Evolutionary conservation across 352 stramenopile genomes (phyloP), one percentile per base, ranked within the genome.

Genomic region (Pythium rishiriense): DNA sequence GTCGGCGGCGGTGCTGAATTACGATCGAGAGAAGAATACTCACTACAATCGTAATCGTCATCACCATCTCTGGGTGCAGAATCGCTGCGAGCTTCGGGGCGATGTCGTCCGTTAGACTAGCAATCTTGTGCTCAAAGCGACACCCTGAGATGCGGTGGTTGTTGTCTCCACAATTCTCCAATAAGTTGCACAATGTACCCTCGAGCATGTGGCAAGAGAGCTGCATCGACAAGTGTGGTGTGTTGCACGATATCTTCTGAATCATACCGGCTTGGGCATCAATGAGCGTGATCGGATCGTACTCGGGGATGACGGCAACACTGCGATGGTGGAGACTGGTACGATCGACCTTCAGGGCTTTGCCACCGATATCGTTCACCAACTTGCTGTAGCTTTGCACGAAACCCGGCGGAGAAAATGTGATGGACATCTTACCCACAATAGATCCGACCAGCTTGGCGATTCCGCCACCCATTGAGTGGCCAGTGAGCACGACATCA

Each of bases 161-260:
- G 5, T 71, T 50, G 62, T 90, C 85, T 17, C 85, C 83, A 57
- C 85, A 92, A 59, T 96, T 82, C 49, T 93, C 79, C 0, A 96
- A 62, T 29, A 94, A 62, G 55, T 95, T 96, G 67, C 85, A 94
- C 29, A 96, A 61, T 22, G 86, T 93, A 50, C 86, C 83, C 79
- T 96, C 87, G n/a, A 96, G 85, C 87, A 97, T 96, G 73, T 97
- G 89, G 62, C 89, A 97, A 14, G 85, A 94, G 17, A 96, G 72
- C 53, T 96, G 89, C 80, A 96, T 93, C 45, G 89, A 95, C 33
- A 96, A 64, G 43, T 94, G 85, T 0, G 84, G 81, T 4, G 89
- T 93, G 62, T 91, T 81, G 57, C 89, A 97, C 63, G 89, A 93
- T 52, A 97, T 95, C 47, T 90, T 94, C 58, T 97, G 89, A 19